These are phyloP conservation scores for Saturnispora zaruensis DNA, from an alignment of 805 yeast species.

Conservation along the genomic window DNA sequence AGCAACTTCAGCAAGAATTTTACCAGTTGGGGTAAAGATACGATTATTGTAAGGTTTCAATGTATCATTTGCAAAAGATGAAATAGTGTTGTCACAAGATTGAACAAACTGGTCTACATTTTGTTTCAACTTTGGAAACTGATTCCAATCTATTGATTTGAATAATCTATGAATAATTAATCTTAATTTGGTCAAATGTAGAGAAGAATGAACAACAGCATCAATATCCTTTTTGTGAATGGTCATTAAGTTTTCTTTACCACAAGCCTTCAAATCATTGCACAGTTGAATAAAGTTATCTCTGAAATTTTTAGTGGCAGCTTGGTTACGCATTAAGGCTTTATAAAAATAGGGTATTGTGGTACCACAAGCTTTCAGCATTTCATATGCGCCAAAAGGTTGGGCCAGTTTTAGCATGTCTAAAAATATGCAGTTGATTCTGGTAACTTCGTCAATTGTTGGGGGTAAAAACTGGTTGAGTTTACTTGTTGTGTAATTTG, in stretches of 20 bases:
- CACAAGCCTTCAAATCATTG: constrained; percentile 26
- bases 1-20: constrained; percentile 75
- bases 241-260: constrained; percentile 22
- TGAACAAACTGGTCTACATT: constrained; percentile 37
- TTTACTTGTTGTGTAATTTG: constrained; percentile 49
- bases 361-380: constrained; percentile 70
- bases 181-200: constrained; percentile 65
- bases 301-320: constrained; percentile 67
- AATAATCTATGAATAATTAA: constrained; percentile 57
- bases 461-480: constrained; percentile 85
- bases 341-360: constrained; percentile 87
- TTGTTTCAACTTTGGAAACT: constrained; percentile 17
- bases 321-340: constrained; percentile 90
- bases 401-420: constrained; percentile 64
- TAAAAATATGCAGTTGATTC: constrained; percentile 78
- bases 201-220: constrained; percentile 55
- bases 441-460: constrained; percentile 86
- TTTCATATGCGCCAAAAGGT: constrained; percentile 65
- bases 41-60: constrained; percentile 48
- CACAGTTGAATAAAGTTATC: constrained; percentile 36
- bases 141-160: constrained; percentile 37
- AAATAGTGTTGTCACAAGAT: constrained; percentile 56
- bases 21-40: constrained; percentile 87
- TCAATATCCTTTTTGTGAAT: constrained; percentile 48
- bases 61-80: constrained; percentile 66